Conservation (phyloP, 371 early-diverging fungal species). For the Actinomortierella ambigua region DNA sequence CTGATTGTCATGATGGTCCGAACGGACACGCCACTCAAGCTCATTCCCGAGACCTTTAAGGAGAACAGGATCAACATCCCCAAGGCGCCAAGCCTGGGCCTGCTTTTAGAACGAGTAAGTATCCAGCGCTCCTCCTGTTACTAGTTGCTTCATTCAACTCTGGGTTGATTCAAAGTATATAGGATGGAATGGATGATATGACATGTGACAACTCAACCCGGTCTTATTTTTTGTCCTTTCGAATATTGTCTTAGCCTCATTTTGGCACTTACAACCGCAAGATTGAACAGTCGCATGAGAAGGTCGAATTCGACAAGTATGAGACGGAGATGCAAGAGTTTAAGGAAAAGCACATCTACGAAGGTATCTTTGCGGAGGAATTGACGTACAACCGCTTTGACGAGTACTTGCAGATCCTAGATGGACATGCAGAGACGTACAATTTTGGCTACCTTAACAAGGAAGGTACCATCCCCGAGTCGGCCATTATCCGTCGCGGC, state of each 20-base stretch:
- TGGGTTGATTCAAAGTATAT: not conserved
- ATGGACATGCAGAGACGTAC: slow-evolving; percentile 35
- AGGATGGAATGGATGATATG: not conserved
- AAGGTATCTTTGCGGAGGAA: slow-evolving; percentile 78
- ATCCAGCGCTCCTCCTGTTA: too few relatives aligned
- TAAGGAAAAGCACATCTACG: slow-evolving; percentile 81
- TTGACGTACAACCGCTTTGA: slow-evolving; percentile 48
- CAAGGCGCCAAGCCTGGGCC: slow-evolving; percentile 97
- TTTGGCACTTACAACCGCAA: slow-evolving; percentile 72
- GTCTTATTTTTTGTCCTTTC: not conserved
- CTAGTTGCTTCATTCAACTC: too few relatives aligned
- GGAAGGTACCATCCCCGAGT: slow-evolving; percentile 58
- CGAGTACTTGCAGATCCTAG: slow-evolving; percentile 44
- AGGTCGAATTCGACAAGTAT: slow-evolving; percentile 57
- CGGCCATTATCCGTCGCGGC: slow-evolving; percentile 47
- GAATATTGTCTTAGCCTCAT: slow-evolving; percentile 49
- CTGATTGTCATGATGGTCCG: slow-evolving; percentile 86
- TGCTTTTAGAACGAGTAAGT: slow-evolving; percentile 89
- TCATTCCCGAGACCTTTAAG: slow-evolving; percentile 71
- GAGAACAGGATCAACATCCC: slow-evolving; percentile 89
- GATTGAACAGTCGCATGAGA: slow-evolving; percentile 37
- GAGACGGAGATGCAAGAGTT: slow-evolving; percentile 77
- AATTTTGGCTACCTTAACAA: slow-evolving; percentile 53
- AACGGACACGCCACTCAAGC: slow-evolving; percentile 64
- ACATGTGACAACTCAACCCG: not conserved